Percentiles rank a stretch among this genome's conserved stretches.
Conservation (phyloP, 495 filamentous ascomycete species). For the Penicillium turbatum region DNA sequence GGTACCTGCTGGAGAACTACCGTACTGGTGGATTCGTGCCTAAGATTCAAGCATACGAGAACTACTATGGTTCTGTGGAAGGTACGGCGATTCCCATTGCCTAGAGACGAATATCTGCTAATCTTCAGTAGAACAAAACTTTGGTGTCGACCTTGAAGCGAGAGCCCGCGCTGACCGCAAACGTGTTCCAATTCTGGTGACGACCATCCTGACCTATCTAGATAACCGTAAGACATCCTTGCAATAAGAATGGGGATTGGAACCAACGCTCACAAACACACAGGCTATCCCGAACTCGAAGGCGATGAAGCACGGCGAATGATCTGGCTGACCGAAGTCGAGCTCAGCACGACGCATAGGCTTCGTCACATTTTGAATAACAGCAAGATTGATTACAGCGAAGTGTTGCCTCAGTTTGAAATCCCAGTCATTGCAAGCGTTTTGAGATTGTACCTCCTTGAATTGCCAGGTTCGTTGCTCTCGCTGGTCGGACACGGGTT, state of each 20-base stretch:
- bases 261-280: conserved; percentile 4
- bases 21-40: conserved; percentile 89
- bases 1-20: conserved; percentile 97
- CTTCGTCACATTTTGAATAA: conserved; percentile 80
- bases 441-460: conserved; percentile 91
- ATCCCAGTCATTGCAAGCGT: conserved; percentile 90
- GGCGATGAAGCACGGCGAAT: conserved; percentile 89
- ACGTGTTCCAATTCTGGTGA: conserved; percentile 89
- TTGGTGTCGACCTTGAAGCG: conserved; percentile 94
- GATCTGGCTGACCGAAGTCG: conserved; percentile 93
- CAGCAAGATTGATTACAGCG: conserved; percentile 73
- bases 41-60: conserved; percentile 91
- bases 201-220: conserved; percentile 86
- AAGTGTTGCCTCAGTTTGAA: conserved; percentile 79
- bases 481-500: conserved; percentile 1
- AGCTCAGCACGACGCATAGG: conserved; percentile 78
- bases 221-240: conserved; percentile 63
- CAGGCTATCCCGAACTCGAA: conserved; percentile 92
- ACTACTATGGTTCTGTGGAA: conserved; percentile 97
- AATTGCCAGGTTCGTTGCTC: conserved; percentile 73
- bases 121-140: conserved; percentile 75
- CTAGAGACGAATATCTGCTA: conserved; percentile 16
- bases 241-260: neutral
- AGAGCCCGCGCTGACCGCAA: conserved; percentile 90
- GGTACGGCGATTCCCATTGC: conserved; percentile 34